These are phyloP conservation scores for Eucalyptus marginata DNA, from an alignment of 345 rosid genomes.

Conservation along the genomic window DNA sequence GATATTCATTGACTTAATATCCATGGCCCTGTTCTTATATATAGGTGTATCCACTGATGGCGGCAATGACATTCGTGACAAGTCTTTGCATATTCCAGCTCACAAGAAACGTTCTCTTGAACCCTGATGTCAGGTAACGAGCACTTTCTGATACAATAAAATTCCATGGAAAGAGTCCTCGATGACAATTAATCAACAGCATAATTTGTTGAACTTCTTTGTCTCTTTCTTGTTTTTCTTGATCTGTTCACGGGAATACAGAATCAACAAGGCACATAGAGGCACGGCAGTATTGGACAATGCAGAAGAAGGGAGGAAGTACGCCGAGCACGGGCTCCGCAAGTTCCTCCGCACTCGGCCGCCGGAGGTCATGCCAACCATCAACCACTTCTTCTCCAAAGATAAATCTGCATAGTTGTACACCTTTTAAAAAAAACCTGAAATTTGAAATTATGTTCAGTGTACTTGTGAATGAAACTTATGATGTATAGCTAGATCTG, in stretches of 20 bases:
- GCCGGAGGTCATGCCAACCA: slow-evolving; percentile 68
- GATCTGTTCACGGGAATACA: background rate
- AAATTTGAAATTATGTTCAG: background rate
- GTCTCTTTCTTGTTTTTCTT: background rate
- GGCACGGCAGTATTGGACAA: slow-evolving; percentile 46
- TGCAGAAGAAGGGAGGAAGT: slow-evolving; percentile 52
- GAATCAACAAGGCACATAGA: slow-evolving; percentile 42
- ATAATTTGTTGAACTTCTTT: background rate
- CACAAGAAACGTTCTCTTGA: slow-evolving; percentile 37
- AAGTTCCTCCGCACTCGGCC: slow-evolving; percentile 56
- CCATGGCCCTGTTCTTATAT: background rate
- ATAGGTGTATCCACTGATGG: slow-evolving; percentile 69
- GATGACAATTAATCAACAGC: background rate
- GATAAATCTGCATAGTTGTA: background rate
- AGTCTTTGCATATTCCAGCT: slow-evolving; percentile 55
- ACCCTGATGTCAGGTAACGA: slow-evolving; percentile 68
- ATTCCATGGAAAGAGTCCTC: background rate
- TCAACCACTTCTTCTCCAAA: slow-evolving; percentile 63
- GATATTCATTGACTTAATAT: background rate
- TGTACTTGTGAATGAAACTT: background rate
- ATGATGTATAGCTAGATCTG: background rate
- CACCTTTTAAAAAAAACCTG: background rate
- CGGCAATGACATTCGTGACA: slow-evolving; percentile 67
- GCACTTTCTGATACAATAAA: background rate
- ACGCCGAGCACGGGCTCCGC: slow-evolving; percentile 55